Evolutionary conservation across 331 rosid genomes (phyloP).

Genomic region (Rhamnella rubrinervis): DNA sequence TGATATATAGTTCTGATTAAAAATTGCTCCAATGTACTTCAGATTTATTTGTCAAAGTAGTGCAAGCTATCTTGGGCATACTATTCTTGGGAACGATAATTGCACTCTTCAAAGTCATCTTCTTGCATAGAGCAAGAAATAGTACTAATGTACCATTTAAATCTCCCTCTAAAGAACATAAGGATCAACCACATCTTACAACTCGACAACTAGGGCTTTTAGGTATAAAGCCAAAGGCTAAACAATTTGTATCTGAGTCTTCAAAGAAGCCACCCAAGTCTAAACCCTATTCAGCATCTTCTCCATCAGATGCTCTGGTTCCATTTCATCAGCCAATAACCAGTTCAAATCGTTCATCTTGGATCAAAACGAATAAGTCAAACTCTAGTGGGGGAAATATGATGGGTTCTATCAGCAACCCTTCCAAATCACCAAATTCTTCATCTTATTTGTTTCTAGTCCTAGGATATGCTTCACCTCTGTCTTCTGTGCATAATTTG

Average conservation of each 20-base stretch:
- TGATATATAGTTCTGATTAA: slow-evolving; percentile 8
- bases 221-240: slow-evolving; percentile 73
- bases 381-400: slow-evolving; percentile 53
- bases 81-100: slow-evolving; percentile 56
- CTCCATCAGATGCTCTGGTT: slow-evolving; percentile 73
- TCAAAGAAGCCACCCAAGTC: slow-evolving; percentile 78
- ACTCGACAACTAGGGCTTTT: slow-evolving; percentile 71
- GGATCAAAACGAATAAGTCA: slow-evolving; percentile 39
- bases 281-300: slow-evolving; percentile 41
- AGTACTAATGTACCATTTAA: slow-evolving; percentile 27
- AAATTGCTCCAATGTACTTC: slow-evolving; percentile 25
- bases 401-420: slow-evolving; percentile 45
- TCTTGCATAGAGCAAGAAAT: slow-evolving; percentile 41
- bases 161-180: slow-evolving; percentile 43
- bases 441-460: slow-evolving; percentile 63
- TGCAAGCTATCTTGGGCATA: slow-evolving; percentile 56
- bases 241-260: slow-evolving; percentile 45
- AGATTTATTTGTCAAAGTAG: slow-evolving; percentile 67
- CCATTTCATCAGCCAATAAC: slow-evolving; percentile 78
- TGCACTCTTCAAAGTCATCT: slow-evolving; percentile 62
- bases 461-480: slow-evolving; percentile 58
- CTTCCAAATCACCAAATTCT: slow-evolving; percentile 62
- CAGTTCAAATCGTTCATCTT: slow-evolving; percentile 48
- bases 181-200: slow-evolving; percentile 49
- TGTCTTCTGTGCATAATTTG: slow-evolving; percentile 45